These are phyloP conservation scores for Ceriops decandra DNA, from an alignment of 345 rosid species.

Conservation along the genomic window DNA sequence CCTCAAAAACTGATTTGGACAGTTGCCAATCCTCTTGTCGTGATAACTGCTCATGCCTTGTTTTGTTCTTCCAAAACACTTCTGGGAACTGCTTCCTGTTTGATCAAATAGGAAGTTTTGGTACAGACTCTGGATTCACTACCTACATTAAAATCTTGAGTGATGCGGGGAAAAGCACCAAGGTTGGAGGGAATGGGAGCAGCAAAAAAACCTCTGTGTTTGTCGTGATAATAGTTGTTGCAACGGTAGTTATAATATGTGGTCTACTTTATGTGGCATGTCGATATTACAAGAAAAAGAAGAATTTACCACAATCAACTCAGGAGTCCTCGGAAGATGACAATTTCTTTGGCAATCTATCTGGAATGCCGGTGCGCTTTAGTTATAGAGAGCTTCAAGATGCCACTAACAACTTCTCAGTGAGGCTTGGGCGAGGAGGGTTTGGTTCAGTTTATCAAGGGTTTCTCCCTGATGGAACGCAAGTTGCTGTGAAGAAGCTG, in stretches of 20 bases:
- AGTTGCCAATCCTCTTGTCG: slow-evolving; percentile 66
- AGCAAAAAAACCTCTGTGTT: slow-evolving; percentile 41
- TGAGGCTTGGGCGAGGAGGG: slow-evolving; percentile 91
- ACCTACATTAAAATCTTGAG: slow-evolving; percentile 60
- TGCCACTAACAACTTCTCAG: slow-evolving; percentile 72
- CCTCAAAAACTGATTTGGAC: slow-evolving; percentile 48
- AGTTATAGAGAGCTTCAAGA: slow-evolving; percentile 71
- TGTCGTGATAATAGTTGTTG: slow-evolving; percentile 48
- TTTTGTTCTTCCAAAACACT: slow-evolving; percentile 60
- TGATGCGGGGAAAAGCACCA: slow-evolving; percentile 14
- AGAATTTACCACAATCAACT: slow-evolving; percentile 33
- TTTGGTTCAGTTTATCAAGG: slow-evolving; percentile 92
- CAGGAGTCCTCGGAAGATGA: slow-evolving; percentile 67
- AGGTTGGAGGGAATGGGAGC: slow-evolving; percentile 29
- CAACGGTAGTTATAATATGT: slow-evolving; percentile 43
- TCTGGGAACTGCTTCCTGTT: slow-evolving; percentile 73
- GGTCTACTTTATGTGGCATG: slow-evolving; percentile 47
- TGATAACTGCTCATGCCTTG: slow-evolving; percentile 72
- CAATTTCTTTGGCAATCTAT: slow-evolving; percentile 57
- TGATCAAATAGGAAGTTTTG: slow-evolving; percentile 61
- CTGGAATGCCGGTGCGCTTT: slow-evolving; percentile 81
- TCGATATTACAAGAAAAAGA: slow-evolving; percentile 42
- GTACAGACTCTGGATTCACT: slow-evolving; percentile 32
- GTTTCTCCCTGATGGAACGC: slow-evolving; percentile 66
- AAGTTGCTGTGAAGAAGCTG: slow-evolving; percentile 85